Base-by-base conservation (phyloP, 2,329 filamentous ascomycete species). In the Penicillium sp. region DNA sequence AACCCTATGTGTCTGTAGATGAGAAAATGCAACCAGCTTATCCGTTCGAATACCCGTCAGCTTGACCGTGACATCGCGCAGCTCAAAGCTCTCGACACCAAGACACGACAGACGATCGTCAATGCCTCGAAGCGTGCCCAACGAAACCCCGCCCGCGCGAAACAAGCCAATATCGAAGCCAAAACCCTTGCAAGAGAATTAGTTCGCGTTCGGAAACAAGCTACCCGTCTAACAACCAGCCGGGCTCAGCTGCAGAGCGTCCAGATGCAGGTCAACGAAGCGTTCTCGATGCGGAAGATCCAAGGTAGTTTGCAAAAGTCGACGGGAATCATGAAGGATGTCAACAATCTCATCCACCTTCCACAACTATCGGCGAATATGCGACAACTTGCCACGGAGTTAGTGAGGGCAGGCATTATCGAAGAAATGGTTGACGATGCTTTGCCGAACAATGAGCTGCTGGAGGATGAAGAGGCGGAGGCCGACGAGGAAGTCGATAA, bases 201-300 rank as follows among this genome's bases (percentile, higher is more conserved):
- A 54, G 87, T 98, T 66, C 89, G 91, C 56, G 87, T 92, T 63
- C 91, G 95, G 67, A 91, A 90, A 75, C 89, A 93, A 66, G 85
- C 85, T 19, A 81, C 84, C 31, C 88, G 95, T 5, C 85, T 98
- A 45, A 84, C 90, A 19, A 98, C 94, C 0, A 90, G 90, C 71
- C 96, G 96, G 76, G 95, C 95, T 2, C 95, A 98, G 80, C 86
- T 99, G 52, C 89, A 90, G 75, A 94, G 90, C 68, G 94, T 99
- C 48, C 90, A 94, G 78, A 96, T 98, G 93, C 95, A 98, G 80
- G 94, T 99, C 73, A 92, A 93, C 73, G 94, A 98, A 81, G 93
- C 95, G 1, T 98, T 98, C 78, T 91, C 92, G 1, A 90, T 98
- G 71, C 89, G 92, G 69, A 96, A 96, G 84, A 98, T 99, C 66